A percentile compares a stretch with the other conserved stretches of the same genome.
Evolutionary conservation across 257 asterid genomes (phyloP).

Genomic region (Solanum chaucha): DNA sequence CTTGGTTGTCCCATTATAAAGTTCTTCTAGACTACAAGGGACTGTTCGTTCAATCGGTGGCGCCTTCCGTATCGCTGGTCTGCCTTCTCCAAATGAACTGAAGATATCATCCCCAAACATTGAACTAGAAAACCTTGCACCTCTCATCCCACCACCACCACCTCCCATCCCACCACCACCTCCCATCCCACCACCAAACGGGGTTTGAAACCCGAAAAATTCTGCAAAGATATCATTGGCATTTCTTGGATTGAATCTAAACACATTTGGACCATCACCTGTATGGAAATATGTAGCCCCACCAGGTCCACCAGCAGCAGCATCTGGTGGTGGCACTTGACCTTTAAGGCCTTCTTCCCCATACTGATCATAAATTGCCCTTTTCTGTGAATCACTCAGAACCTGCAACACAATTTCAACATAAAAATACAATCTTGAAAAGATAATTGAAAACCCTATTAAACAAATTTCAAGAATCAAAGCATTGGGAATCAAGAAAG

Average conservation of each 20-base stretch:
- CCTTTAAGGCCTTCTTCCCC: conserved; percentile 95
- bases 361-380: conserved; percentile 72
- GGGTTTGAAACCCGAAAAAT: conserved; percentile 63
- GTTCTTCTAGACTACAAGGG: conserved; percentile 73
- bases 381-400: conserved; percentile 73
- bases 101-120: conserved; percentile 74
- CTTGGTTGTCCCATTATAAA: conserved; percentile 80
- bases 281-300: conserved; percentile 65
- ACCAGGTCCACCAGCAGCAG: conserved; percentile 37
- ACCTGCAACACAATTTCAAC: conserved; percentile 31
- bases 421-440: not conserved
- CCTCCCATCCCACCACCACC: not conserved
- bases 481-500: not conserved
- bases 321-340: conserved; percentile 66
- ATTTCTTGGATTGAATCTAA: conserved; percentile 67
- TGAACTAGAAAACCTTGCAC: conserved; percentile 50
- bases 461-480: not conserved
- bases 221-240: conserved; percentile 76
- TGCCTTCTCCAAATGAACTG: conserved; percentile 53
- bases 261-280: conserved; percentile 65
- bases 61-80: conserved; percentile 49
- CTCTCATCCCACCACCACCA: conserved; percentile 45
- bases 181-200: conserved; percentile 54
- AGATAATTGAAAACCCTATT: not conserved
- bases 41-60: conserved; percentile 58